These are phyloP conservation scores for Rhizopogon vesiculosus DNA, from an alignment of 768 basidiomycete species.

Conservation along the genomic window DNA sequence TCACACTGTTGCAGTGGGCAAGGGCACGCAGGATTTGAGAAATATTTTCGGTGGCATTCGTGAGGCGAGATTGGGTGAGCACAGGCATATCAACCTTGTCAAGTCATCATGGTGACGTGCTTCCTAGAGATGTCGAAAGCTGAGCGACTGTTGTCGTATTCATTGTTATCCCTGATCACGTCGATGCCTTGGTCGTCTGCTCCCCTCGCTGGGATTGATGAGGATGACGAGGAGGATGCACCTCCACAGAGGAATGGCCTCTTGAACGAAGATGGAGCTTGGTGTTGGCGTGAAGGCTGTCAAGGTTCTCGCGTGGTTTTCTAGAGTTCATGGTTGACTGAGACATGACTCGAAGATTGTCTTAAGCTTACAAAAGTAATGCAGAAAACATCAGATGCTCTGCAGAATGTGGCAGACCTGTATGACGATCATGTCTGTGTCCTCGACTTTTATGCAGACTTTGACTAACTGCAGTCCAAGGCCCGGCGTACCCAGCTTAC, in stretches of 20 bases:
- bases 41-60: constrained; percentile 57
- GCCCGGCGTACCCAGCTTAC: constrained; percentile 67
- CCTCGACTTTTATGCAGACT: background rate
- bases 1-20: constrained; percentile 62
- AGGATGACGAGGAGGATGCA: constrained; percentile 39
- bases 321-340: background rate
- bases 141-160: constrained; percentile 68
- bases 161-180: constrained; percentile 70
- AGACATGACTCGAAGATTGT: constrained; percentile 45
- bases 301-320: constrained; percentile 37
- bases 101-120: background rate
- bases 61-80: constrained; percentile 63
- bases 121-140: constrained; percentile 73
- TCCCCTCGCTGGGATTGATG: constrained; percentile 41
- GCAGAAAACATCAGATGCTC: constrained; percentile 67
- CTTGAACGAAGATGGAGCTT: constrained; percentile 68
- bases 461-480: constrained; percentile 32
- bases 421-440: constrained; percentile 71
- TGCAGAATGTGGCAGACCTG: constrained; percentile 72
- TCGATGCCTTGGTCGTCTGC: constrained; percentile 54
- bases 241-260: constrained; percentile 46
- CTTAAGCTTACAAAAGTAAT: constrained; percentile 74
- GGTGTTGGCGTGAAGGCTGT: constrained; percentile 86
- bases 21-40: constrained; percentile 64
- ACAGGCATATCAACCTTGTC: background rate